A percentile compares a stretch with the other conserved stretches of the same genome.
Evolutionary conservation across 345 rosid genomes (phyloP).

Genomic region (Syzygium aqueum): DNA sequence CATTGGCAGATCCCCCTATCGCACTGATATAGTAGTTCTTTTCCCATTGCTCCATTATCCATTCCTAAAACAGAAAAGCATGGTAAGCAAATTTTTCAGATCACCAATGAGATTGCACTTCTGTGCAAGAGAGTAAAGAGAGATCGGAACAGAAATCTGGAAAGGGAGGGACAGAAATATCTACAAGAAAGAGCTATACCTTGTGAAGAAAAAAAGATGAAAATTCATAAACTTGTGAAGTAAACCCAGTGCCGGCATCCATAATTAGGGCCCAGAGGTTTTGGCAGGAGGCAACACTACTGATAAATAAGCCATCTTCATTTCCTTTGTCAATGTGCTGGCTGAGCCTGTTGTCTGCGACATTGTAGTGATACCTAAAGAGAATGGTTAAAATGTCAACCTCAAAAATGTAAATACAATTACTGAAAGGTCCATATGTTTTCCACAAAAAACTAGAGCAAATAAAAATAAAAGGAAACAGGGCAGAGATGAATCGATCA

Average conservation of each 20-base stretch:
- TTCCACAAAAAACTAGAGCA: background rate
- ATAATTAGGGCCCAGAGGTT: slow-evolving; percentile 55
- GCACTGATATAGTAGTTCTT: slow-evolving; percentile 88
- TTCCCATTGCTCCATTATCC: slow-evolving; percentile 99
- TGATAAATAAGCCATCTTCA: slow-evolving; percentile 44
- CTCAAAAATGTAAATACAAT: background rate
- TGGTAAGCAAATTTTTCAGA: background rate
- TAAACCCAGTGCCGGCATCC: slow-evolving; percentile 51
- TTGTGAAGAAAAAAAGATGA: slow-evolving; percentile 40
- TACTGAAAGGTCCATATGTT: background rate
- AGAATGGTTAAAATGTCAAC: background rate
- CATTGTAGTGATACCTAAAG: slow-evolving; percentile 49
- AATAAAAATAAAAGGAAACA: background rate
- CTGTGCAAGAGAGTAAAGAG: background rate
- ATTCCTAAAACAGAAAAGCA: slow-evolving; percentile 39
- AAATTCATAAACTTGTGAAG: slow-evolving; percentile 41
- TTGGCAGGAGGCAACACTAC: slow-evolving; percentile 38
- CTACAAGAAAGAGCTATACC: slow-evolving; percentile 11
- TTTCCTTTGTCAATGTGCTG: slow-evolving; percentile 50
- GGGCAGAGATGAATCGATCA: background rate
- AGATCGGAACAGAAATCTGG: background rate
- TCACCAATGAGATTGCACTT: background rate
- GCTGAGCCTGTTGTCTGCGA: slow-evolving; percentile 35
- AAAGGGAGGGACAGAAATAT: background rate
- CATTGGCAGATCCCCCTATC: slow-evolving; percentile 72